Percentiles rank a stretch among this genome's conserved stretches.
These are phyloP conservation scores for Aspergillus calidoustus DNA, from an alignment of 2,329 filamentous ascomycete genomes.

Conservation along the genomic window DNA sequence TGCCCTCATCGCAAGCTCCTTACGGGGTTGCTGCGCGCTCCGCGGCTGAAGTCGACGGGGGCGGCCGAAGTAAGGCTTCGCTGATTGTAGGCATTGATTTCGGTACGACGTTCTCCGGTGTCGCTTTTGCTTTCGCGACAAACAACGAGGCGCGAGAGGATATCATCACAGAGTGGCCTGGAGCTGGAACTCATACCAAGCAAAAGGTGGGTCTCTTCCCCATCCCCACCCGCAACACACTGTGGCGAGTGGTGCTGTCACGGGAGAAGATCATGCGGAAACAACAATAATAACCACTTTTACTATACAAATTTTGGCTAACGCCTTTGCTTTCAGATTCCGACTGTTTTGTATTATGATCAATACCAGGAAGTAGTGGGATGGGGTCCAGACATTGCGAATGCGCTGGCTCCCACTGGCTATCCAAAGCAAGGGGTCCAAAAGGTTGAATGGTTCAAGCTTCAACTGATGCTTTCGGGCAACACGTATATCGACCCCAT, in stretches of 20 bases:
- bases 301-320: conserved; percentile 16
- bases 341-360: conserved; percentile 98
- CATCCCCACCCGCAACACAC: not conserved
- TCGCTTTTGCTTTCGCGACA: conserved; percentile 89
- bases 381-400: conserved; percentile 97
- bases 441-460: conserved; percentile 99
- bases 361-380: conserved; percentile 99
- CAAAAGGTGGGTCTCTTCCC: conserved; percentile 73
- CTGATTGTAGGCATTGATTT: conserved; percentile 99
- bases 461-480: conserved; percentile 97
- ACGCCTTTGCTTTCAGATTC: conserved; percentile 64
- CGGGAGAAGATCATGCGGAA: conserved; percentile 8
- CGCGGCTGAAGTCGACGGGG: conserved; percentile 77
- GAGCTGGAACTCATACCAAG: conserved; percentile 95
- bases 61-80: conserved; percentile 89
- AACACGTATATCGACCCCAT: conserved; percentile 99
- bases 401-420: conserved; percentile 92
- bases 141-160: conserved; percentile 98
- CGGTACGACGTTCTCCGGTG: conserved; percentile 97
- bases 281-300: not conserved
- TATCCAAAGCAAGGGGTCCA: conserved; percentile 98
- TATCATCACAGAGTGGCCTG: conserved; percentile 99
- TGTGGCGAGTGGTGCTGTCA: not conserved
- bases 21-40: conserved; percentile 34
- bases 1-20: conserved; percentile 29